These are phyloP conservation scores for Onygenales sp. DNA, from an alignment of 2,329 filamentous ascomycete species.

Conservation along the genomic window DNA sequence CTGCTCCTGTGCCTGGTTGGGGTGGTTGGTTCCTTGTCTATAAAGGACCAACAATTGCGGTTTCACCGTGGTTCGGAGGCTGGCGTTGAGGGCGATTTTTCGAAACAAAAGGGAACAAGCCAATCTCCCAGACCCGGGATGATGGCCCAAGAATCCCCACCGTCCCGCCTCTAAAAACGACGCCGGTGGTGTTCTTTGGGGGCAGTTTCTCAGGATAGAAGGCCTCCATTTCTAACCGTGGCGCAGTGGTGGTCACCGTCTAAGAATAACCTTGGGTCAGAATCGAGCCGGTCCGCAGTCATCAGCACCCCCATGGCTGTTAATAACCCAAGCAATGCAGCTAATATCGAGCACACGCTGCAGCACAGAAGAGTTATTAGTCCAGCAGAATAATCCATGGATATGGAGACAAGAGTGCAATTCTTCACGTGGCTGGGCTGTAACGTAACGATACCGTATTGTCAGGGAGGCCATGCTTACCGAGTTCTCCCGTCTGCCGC, in stretches of 20 bases:
- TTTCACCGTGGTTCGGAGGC: neutral
- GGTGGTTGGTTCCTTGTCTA: neutral
- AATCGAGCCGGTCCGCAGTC: too few relatives aligned
- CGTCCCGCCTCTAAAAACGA: neutral
- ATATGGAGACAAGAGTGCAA: too few relatives aligned
- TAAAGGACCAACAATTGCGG: neutral
- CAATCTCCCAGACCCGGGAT: neutral
- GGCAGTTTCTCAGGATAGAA: neutral
- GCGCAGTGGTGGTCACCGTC: neutral
- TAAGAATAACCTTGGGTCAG: neutral
- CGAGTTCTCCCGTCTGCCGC: too few relatives aligned
- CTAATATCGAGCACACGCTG: too few relatives aligned
- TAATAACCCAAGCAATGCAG: too few relatives aligned
- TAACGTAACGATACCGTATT: too few relatives aligned
- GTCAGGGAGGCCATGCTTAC: too few relatives aligned
- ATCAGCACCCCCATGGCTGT: too few relatives aligned
- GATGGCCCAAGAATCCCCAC: neutral
- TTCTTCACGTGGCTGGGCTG: too few relatives aligned
- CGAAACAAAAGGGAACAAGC: neutral
- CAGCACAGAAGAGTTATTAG: too few relatives aligned
- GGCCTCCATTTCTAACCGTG: neutral
- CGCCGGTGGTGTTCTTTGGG: neutral
- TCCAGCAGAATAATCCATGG: too few relatives aligned
- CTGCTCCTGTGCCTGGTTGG: neutral
- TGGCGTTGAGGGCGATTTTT: neutral